These are phyloP conservation scores for Colletotrichum theobromicola DNA, from an alignment of 2,329 filamentous ascomycete species.

Conservation along the genomic window DNA sequence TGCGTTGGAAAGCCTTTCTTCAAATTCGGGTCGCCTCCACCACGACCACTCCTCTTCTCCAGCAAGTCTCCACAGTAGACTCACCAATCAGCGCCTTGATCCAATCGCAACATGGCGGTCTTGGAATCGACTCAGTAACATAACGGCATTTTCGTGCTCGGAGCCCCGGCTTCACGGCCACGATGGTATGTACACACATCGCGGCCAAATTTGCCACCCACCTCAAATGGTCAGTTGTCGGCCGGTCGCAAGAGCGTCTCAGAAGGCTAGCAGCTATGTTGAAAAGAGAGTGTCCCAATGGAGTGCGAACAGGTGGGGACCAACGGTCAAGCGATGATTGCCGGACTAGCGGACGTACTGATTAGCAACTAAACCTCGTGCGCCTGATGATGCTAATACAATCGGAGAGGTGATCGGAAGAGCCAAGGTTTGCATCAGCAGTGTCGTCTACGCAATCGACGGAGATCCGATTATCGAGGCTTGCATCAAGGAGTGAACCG, in stretches of 20 bases:
- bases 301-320: neutral
- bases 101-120: neutral
- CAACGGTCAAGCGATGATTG: neutral
- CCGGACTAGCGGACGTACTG: neutral
- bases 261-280: neutral
- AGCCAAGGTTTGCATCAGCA: neutral
- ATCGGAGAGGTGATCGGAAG: neutral
- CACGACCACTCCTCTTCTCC: neutral
- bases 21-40: neutral
- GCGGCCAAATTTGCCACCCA: neutral
- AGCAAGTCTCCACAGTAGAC: neutral
- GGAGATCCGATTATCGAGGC: neutral
- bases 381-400: neutral
- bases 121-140: neutral
- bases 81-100: accelerated
- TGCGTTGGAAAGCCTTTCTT: neutral
- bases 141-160: neutral
- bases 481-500: neutral
- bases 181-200: neutral
- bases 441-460: neutral
- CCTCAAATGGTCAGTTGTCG: neutral
- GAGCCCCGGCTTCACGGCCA: neutral
- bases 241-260: neutral
- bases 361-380: neutral
- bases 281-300: neutral